Percentiles rank a stretch among this genome's conserved stretches.
Conservation (phyloP, 2,329 filamentous ascomycete species). For the Colletotrichum liriopes region DNA sequence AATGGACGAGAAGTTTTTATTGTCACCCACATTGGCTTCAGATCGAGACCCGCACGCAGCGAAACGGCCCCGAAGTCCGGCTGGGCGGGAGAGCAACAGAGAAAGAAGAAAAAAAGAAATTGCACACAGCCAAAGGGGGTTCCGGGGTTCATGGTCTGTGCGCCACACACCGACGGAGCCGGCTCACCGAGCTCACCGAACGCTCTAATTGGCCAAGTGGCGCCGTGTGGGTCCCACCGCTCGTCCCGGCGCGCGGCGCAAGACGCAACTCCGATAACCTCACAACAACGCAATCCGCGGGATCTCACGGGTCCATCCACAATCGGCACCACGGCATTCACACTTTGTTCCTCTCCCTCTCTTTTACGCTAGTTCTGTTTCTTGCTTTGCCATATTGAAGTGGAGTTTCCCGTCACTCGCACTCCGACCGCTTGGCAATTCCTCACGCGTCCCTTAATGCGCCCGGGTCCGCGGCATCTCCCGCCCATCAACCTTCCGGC, state of each 20-base stretch:
- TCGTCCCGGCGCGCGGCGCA: conserved; percentile 23
- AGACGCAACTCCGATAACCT: conserved; percentile 21
- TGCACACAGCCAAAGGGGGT: neutral
- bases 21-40: conserved; percentile 5
- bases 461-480: conserved; percentile 13
- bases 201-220: conserved; percentile 19
- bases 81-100: conserved; percentile 6
- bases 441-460: neutral
- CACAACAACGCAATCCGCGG: conserved; percentile 1
- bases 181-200: neutral
- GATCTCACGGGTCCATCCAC: neutral
- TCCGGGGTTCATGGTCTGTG: neutral
- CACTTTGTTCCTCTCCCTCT: neutral
- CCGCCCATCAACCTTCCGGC: neutral
- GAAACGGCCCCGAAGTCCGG: conserved; percentile 30
- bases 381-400: neutral
- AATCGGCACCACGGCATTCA: neutral
- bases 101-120: neutral
- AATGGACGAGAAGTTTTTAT: neutral
- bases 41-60: conserved; percentile 18
- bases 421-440: conserved; percentile 3
- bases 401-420: neutral
- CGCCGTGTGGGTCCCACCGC: neutral
- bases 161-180: neutral
- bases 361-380: neutral